Conservation (phyloP, 225 moss, liverwort and hornwort species). For the Pseudisothecium myosuroides region DNA sequence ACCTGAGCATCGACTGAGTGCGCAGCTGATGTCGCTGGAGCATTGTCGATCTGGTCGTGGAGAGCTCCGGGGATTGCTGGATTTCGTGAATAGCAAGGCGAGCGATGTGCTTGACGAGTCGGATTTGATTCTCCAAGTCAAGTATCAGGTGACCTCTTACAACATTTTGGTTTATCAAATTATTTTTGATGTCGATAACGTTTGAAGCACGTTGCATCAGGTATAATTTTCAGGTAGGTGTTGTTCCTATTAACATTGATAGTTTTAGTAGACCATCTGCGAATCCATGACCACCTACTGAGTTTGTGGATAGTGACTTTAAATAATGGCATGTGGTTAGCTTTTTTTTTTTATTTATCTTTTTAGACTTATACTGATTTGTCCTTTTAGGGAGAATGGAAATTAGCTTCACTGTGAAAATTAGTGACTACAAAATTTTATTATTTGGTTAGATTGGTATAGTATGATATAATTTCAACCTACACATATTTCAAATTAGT, state of each 20-base stretch:
- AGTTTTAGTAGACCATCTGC: no score
- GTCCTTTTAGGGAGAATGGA: not conserved
- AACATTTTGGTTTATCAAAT: no score
- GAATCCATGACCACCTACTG: not conserved
- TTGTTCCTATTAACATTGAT: not conserved
- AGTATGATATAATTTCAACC: not conserved
- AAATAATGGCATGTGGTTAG: rapidly evolving
- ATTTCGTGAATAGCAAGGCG: not conserved
- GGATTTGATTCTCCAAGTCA: conserved; percentile 20
- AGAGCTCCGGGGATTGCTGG: not conserved
- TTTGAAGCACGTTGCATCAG: not conserved
- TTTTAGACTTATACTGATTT: not conserved
- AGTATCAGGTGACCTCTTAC: not conserved
- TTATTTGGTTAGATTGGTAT: no score
- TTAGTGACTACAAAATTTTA: not conserved
- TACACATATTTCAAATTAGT: not conserved
- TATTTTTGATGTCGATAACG: not conserved
- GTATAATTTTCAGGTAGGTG: no score
- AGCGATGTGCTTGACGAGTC: conserved; percentile 33
- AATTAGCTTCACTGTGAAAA: not conserved
- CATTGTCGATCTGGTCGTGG: not conserved
- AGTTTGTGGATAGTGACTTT: not conserved
- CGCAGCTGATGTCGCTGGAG: conserved; percentile 5
- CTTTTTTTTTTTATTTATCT: not conserved
- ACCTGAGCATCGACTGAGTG: conserved; percentile 20